phyloP scores from a whole-genome alignment of 345 rosid genomes.

The Brassica carinata region DNA sequence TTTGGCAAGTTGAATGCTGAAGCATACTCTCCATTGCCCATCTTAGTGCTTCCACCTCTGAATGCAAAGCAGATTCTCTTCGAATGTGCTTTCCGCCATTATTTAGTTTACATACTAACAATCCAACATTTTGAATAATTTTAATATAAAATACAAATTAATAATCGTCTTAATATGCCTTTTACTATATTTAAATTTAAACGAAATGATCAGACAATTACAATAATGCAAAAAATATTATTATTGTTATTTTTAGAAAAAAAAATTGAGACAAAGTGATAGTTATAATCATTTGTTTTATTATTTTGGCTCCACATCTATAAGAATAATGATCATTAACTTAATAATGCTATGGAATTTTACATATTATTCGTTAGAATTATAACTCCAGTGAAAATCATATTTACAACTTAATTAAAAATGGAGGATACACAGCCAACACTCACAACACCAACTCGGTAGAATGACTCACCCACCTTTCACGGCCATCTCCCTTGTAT shows the following conservation, averaged over 20 bases:
- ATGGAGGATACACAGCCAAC: constrained; percentile 25
- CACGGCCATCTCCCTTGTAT: constrained; percentile 56
- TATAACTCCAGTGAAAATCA: background rate
- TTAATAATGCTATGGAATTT: background rate
- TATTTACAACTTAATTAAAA: constrained; percentile 21
- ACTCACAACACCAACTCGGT: constrained; percentile 47
- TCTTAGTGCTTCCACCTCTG: no score
- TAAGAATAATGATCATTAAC: background rate
- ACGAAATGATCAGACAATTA: background rate
- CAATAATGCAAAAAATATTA: background rate
- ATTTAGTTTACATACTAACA: background rate
- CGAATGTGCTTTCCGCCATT: background rate
- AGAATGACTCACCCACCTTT: constrained; percentile 45
- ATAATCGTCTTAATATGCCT: background rate
- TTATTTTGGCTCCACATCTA: background rate
- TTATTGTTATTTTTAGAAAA: no score
- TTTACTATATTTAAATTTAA: background rate
- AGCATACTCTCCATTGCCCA: no score
- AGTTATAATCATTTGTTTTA: background rate
- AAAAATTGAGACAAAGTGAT: background rate
- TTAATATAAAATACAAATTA: background rate
- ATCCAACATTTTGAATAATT: background rate
- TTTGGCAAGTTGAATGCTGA: no score
- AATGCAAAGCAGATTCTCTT: no score
- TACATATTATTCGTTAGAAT: constrained; percentile 11